Conservation (phyloP, 73 alveolate genomes). For the Blepharisma stoltei region DNA sequence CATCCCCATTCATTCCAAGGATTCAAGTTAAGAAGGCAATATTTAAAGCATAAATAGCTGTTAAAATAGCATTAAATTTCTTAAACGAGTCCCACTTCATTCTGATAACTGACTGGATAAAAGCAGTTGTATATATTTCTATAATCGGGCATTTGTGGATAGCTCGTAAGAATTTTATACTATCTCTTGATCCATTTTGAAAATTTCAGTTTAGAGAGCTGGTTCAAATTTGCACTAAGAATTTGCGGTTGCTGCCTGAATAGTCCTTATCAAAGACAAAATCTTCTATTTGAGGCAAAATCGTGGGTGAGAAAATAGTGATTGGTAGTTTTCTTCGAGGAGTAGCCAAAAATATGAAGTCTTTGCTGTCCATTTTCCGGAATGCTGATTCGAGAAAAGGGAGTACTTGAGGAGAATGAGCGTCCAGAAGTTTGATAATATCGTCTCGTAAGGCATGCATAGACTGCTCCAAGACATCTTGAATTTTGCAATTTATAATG, state of each 20-base stretch:
- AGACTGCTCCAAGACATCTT: neutral
- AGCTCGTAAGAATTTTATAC: too few species aligned
- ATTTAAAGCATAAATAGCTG: neutral
- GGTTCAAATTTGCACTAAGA: constrained; percentile 10
- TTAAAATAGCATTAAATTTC: neutral
- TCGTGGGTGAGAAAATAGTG: neutral
- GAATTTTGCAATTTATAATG: neutral
- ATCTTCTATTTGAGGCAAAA: neutral
- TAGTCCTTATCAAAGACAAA: neutral
- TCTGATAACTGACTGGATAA: neutral
- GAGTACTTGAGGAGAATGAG: neutral
- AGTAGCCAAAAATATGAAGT: neutral
- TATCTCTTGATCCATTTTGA: too few species aligned
- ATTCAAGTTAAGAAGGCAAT: neutral
- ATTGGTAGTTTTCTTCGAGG: neutral
- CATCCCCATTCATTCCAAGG: neutral
- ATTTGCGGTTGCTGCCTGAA: neutral
- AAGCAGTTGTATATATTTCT: neutral
- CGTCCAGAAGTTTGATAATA: neutral
- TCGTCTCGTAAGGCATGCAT: constrained; percentile 10
- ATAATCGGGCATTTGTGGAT: neutral
- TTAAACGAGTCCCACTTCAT: neutral
- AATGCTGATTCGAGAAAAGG: neutral
- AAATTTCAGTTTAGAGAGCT: neutral
- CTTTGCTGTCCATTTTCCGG: neutral